Evolutionary conservation across 208 protist genomes (phyloP).

Genomic region (Leptomonas seymouri): DNA sequence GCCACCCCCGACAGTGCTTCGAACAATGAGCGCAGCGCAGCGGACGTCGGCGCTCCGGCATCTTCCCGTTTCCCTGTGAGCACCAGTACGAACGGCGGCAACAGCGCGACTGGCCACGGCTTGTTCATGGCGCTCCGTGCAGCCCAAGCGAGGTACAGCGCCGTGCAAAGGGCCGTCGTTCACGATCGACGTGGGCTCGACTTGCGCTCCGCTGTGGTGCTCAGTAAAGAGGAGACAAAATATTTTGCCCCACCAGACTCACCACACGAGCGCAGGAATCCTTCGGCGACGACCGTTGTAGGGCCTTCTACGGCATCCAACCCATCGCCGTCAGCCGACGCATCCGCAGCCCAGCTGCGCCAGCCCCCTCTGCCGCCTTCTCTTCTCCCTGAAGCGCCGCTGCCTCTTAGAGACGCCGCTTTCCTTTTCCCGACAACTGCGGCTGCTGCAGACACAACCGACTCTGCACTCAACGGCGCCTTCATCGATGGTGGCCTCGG

Average conservation of each 20-base stretch:
- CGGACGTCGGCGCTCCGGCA: background rate
- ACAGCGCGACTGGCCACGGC: background rate
- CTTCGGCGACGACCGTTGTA: too few relatives aligned
- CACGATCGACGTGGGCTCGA: background rate
- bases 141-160: slow-evolving; percentile 2
- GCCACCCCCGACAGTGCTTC: background rate
- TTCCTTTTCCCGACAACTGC: background rate
- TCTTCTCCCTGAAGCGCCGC: too few relatives aligned
- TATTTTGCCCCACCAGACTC: too few relatives aligned
- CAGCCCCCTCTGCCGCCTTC: too few relatives aligned
- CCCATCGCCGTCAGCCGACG: too few relatives aligned
- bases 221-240: slow-evolving; percentile 8
- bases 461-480: slow-evolving; percentile 4
- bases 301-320: too few relatives aligned
- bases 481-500: slow-evolving; percentile 26
- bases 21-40: background rate
- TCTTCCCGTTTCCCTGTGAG: background rate
- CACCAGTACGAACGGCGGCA: background rate
- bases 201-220: slow-evolving; percentile 5
- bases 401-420: too few relatives aligned
- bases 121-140: background rate
- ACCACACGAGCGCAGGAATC: too few relatives aligned
- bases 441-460: slow-evolving; percentile 6
- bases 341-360: background rate
- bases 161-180: background rate